Evolutionary conservation across 2,329 filamentous ascomycete species (phyloP).

Genomic region (Fusarium sp.): DNA sequence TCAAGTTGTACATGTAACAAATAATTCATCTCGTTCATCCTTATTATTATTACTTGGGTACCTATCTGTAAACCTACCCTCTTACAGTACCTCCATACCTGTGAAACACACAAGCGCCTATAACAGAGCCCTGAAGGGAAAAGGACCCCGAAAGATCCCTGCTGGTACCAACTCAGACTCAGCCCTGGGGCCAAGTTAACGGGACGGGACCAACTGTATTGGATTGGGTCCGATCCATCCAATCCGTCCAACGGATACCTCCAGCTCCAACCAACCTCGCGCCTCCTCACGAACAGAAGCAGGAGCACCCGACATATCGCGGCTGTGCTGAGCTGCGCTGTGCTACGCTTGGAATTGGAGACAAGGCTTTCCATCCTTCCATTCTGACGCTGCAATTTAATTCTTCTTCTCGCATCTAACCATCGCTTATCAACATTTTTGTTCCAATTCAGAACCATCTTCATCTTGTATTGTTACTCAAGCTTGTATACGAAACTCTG

Average conservation of each 20-base stretch:
- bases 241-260: constrained; percentile 5
- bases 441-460: background rate
- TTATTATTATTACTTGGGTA: background rate
- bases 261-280: constrained; percentile 39
- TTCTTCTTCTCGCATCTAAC: constrained; percentile 15
- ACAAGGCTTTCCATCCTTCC: constrained; percentile 24
- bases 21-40: constrained; percentile 2
- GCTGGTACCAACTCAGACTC: constrained; percentile 32
- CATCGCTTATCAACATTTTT: constrained; percentile 1
- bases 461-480: background rate
- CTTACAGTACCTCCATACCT: background rate
- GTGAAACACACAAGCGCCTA: constrained; percentile 32
- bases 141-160: constrained; percentile 34
- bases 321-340: constrained; percentile 13
- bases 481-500: constrained; percentile 13
- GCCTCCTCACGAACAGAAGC: constrained; percentile 20
- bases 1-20: background rate
- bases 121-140: background rate
- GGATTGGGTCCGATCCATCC: background rate
- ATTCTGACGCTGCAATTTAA: constrained; percentile 6
- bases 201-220: constrained; percentile 2
- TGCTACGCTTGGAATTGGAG: constrained; percentile 29
- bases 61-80: background rate
- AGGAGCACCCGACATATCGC: constrained; percentile 35
- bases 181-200: constrained; percentile 35